Percentiles rank a stretch among this genome's conserved stretches.
Evolutionary conservation across 2,329 filamentous ascomycete species (phyloP).

Genomic region (Microdochium bolleyi): DNA sequence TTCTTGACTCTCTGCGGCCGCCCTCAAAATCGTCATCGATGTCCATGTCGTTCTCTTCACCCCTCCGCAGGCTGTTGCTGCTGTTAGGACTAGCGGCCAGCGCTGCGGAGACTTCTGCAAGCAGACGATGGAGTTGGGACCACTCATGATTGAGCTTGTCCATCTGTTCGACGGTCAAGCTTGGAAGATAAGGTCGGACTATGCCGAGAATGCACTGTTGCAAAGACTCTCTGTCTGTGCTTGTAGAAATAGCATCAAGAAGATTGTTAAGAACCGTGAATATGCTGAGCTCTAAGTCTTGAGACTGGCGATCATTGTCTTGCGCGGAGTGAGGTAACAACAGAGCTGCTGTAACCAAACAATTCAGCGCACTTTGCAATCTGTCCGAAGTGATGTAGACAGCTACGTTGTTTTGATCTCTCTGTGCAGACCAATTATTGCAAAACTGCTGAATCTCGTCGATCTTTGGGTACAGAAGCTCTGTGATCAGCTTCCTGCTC

Average conservation of each 20-base stretch:
- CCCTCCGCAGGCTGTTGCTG: constrained; percentile 26
- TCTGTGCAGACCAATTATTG: constrained; percentile 29
- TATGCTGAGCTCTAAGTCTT: constrained; percentile 36
- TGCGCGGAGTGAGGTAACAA: constrained; percentile 38
- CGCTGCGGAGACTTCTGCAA: constrained; percentile 28
- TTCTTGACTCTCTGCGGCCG: constrained; percentile 41
- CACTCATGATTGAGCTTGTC: constrained; percentile 27
- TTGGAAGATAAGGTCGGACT: constrained; percentile 37
- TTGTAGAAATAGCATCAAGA: constrained; percentile 29
- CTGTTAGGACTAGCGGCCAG: constrained; percentile 19
- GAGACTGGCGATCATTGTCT: constrained; percentile 37
- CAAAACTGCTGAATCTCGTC: constrained; percentile 39
- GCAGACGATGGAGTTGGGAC: constrained; percentile 31
- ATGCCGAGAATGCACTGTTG: constrained; percentile 37
- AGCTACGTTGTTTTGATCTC: constrained; percentile 33
- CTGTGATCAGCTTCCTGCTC: constrained; percentile 42
- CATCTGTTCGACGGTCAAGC: constrained; percentile 27
- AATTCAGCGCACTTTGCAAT: constrained; percentile 42
- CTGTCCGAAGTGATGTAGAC: constrained; percentile 42
- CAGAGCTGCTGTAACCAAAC: constrained; percentile 34
- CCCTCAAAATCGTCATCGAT: constrained; percentile 59
- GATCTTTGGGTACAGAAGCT: constrained; percentile 45
- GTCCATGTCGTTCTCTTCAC: constrained; percentile 49
- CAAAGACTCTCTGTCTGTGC: constrained; percentile 36
- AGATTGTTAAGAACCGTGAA: constrained; percentile 31